phyloP scores from a whole-genome alignment of 148 eudicot genomes.

The Amaranthus palmeri region DNA sequence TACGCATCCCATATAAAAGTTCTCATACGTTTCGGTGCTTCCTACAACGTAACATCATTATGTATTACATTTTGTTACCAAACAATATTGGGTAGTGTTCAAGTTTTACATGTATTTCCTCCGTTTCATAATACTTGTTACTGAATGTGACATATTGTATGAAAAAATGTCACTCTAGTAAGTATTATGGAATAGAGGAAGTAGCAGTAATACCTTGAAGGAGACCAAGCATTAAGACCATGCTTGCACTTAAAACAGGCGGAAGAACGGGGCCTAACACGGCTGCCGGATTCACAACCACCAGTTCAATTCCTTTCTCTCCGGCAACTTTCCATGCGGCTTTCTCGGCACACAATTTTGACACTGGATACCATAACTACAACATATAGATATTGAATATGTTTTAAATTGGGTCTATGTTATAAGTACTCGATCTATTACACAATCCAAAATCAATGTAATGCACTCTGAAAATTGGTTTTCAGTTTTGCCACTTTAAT shows the following conservation, averaged over 20 bases:
- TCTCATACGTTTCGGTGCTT: conserved; percentile 48
- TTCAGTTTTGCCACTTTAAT: no score
- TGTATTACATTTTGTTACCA: no score
- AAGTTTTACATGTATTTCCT: no score
- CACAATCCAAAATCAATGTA: no score
- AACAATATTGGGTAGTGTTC: neutral
- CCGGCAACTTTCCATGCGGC: conserved; percentile 82
- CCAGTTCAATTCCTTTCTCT: conserved; percentile 67
- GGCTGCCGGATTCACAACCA: conserved; percentile 74
- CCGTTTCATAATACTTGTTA: no score
- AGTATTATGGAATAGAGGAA: no score
- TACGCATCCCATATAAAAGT: conserved; percentile 66
- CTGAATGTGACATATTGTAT: no score
- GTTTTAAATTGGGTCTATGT: no score
- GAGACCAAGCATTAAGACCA: conserved; percentile 53
- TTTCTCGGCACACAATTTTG: conserved; percentile 77
- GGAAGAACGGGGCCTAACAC: conserved; percentile 80
- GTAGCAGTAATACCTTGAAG: conserved; percentile 52
- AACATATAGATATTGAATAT: neutral
- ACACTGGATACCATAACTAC: conserved; percentile 76
- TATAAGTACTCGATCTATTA: no score
- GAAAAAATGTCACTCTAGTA: no score
- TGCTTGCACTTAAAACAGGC: conserved; percentile 67
- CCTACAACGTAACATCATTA: conserved; percentile 27
- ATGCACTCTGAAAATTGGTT: no score